A percentile compares a stretch with the other conserved stretches of the same genome.
Evolutionary conservation across 1,284 basidiomycete species (phyloP).

Genomic region (Trametes sp.): DNA sequence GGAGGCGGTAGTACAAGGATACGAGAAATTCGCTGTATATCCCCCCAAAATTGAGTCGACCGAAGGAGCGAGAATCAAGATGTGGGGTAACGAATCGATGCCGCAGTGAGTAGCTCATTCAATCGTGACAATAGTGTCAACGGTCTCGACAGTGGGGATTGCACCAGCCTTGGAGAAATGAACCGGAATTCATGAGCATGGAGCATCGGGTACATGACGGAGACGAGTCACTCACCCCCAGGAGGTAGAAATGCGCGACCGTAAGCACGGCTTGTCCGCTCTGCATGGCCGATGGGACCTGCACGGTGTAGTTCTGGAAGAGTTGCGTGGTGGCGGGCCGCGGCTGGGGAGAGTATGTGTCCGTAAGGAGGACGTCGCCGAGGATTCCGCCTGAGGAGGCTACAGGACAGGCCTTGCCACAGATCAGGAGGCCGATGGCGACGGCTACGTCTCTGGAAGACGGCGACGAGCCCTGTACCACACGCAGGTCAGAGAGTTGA

Average conservation of each 20-base stretch:
- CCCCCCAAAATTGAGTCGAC: too few species aligned
- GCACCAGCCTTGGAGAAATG: background rate
- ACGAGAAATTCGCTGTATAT: too few species aligned
- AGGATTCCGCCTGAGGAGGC: constrained; percentile 41
- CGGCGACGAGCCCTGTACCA: constrained; percentile 35
- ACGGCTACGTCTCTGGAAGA: constrained; percentile 49
- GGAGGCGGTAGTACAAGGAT: too few species aligned
- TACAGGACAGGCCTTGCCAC: constrained; percentile 27
- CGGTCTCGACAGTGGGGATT: background rate
- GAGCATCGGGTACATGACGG: background rate
- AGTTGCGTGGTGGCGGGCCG: constrained; percentile 4
- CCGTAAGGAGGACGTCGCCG: constrained; percentile 52
- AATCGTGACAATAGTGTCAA: background rate
- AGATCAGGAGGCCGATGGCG: constrained; percentile 47
- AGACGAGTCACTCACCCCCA: constrained; percentile 12
- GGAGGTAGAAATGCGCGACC: constrained; percentile 15
- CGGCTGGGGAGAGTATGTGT: constrained; percentile 47
- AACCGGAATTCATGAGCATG: background rate
- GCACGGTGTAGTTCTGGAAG: constrained; percentile 28
- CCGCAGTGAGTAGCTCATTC: too few species aligned
- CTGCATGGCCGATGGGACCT: constrained; percentile 14
- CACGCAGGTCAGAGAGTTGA: too few species aligned
- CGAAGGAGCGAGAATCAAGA: too few species aligned
- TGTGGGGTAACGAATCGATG: too few species aligned
- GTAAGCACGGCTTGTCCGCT: constrained; percentile 9